Evolutionary conservation across 1,284 basidiomycete species (phyloP).

Genomic region (Limonomyces culmigenus): DNA sequence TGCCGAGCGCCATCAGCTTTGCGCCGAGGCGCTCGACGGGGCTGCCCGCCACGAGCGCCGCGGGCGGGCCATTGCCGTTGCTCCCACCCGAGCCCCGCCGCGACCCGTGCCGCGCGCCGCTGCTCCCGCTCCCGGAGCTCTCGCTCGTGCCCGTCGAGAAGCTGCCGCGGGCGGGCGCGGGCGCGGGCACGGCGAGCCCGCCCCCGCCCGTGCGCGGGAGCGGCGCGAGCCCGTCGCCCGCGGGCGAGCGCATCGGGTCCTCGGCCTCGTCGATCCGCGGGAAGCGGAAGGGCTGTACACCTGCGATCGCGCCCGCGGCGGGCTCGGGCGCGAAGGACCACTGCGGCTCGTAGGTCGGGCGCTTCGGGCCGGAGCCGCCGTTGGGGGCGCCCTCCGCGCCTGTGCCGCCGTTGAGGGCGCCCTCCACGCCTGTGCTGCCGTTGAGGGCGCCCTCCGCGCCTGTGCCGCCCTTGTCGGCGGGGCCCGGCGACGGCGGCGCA

Average conservation of each 20-base stretch:
- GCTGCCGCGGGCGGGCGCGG: neutral
- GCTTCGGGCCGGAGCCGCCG: neutral
- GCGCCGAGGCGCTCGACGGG: constrained; percentile 21
- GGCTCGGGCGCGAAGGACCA: neutral
- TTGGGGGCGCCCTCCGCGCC: neutral
- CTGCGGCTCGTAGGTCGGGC: neutral
- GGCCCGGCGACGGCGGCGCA: neutral
- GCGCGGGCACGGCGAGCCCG: neutral
- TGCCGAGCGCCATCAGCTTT: constrained; percentile 15
- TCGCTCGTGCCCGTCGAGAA: neutral
- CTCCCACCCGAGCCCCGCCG: neutral
- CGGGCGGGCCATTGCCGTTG: neutral
- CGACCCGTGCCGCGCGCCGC: neutral
- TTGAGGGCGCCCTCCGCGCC: neutral
- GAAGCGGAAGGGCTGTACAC: too few species aligned
- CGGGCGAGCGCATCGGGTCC: too few species aligned
- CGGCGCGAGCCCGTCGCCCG: neutral
- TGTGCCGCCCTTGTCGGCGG: constrained; percentile 15
- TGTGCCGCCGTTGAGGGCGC: neutral
- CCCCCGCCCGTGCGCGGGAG: neutral
- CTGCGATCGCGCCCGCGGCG: neutral
- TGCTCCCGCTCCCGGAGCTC: neutral
- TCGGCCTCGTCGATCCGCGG: too few species aligned
- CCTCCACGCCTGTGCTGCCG: neutral
- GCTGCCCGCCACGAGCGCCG: constrained; percentile 11